Base-by-base conservation (phyloP, 768 basidiomycete species). In the Vishniacozyma victoriae region DNA sequence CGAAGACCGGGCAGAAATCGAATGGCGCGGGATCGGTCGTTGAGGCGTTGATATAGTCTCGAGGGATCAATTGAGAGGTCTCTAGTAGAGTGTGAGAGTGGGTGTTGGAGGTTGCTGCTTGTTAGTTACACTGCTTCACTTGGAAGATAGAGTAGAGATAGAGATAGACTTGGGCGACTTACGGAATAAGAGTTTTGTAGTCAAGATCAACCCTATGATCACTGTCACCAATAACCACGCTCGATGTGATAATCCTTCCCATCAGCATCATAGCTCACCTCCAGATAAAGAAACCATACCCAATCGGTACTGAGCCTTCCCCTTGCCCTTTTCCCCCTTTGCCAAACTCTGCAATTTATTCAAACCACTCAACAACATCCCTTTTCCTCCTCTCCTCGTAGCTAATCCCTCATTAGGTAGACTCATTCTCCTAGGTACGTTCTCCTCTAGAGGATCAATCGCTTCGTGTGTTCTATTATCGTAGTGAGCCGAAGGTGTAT, bases 1-100 rank as follows among this genome's bases (percentile, higher is more conserved):
- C 87, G 65, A 85, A 87, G 1, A 82, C 78, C 0, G 93, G 93
- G 69, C 93, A 99, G 71, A 97, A 99, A 1, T 77, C 75, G 71
- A 99, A 99, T 0, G 93, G 92, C 47, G 73, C 69, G 4, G 73
- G 73, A 43, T 80, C 73, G 41, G 78, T 71, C 12, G 57, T 39
- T 4, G 72, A 73, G 36, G 76, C 73, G 69, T 92, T 90, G 49
- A 95, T 76, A 69, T 93, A 93, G 70, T 92, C 88, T 62, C 85
- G 83, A 0, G 90, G 72, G 15, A 70, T 61, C 35, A 76, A 61
- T 33, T 29, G 37, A 16, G 58, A 48, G 20, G 59, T 14, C 18
- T 62, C 61, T 4, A 29, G 16, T 7, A 9, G 9, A n/a, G 44
- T 31, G 40, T 62, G 60, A 44, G 48, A 45, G 18, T 52, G 50